A percentile compares a stretch with the other conserved stretches of the same genome.
Evolutionary conservation across 257 asterid genomes (phyloP).

Genomic region (Plectranthus barbatus): DNA sequence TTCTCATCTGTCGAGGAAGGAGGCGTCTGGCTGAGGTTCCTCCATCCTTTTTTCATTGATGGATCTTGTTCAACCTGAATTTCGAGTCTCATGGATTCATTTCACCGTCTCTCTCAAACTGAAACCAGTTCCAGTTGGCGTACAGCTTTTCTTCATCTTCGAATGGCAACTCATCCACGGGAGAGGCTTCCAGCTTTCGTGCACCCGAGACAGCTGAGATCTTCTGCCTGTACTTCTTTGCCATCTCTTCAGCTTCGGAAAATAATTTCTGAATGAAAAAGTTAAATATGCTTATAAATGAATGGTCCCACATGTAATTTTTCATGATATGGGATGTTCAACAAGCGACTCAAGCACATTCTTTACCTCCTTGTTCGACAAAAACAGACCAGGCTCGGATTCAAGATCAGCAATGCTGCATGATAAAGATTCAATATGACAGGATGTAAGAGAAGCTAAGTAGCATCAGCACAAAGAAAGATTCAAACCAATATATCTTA

Average conservation of each 20-base stretch:
- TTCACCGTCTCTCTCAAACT: conserved; percentile 41
- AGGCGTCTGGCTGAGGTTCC: not conserved
- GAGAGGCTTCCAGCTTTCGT: conserved; percentile 40
- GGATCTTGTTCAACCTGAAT: not conserved
- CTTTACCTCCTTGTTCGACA: conserved; percentile 68
- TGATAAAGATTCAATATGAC: conserved; percentile 10
- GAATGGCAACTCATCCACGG: conserved; percentile 48
- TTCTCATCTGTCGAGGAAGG: conserved; percentile 8
- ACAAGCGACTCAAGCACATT: not conserved
- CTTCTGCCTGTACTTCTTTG: conserved; percentile 66
- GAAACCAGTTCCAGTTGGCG: conserved; percentile 91
- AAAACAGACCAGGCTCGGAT: conserved; percentile 83
- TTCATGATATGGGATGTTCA: not conserved
- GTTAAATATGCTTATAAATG: not conserved
- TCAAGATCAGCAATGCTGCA: conserved; percentile 87
- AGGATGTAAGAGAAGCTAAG: conserved; percentile 5
- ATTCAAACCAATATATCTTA: not conserved
- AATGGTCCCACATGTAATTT: not conserved
- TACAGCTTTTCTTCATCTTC: conserved; percentile 61
- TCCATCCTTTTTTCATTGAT: not conserved
- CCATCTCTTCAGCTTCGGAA: conserved; percentile 81
- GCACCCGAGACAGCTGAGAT: conserved; percentile 26
- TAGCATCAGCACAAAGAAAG: not conserved
- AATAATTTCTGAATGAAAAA: conserved; percentile 54
- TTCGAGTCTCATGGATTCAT: conserved; percentile 16